A percentile compares a stretch with the other conserved stretches of the same genome.
Evolutionary conservation across 2,329 filamentous ascomycete species (phyloP).

Genomic region (Penicillium sp.): DNA sequence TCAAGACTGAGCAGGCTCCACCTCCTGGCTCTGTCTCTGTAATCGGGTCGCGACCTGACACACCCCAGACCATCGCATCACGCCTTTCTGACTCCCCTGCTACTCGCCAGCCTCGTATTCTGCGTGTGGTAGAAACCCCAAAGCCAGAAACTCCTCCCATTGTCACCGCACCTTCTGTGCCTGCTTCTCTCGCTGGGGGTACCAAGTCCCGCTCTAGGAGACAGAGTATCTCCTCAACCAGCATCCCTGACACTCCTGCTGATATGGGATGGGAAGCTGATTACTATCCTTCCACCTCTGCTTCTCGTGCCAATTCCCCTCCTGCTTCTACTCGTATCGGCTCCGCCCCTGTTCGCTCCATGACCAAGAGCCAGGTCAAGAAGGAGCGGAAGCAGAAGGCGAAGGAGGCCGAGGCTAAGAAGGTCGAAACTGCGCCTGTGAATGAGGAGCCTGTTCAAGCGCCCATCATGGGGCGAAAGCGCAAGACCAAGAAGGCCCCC

Average conservation of each 20-base stretch:
- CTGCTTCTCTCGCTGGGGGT: constrained; percentile 31
- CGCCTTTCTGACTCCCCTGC: constrained; percentile 41
- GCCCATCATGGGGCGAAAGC: constrained; percentile 63
- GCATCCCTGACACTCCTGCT: constrained; percentile 61
- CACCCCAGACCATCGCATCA: constrained; percentile 42
- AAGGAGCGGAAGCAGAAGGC: constrained; percentile 57
- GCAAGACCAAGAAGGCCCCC: constrained; percentile 54
- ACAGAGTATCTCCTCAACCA: constrained; percentile 54
- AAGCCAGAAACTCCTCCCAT: constrained; percentile 49
- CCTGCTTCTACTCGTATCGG: constrained; percentile 54
- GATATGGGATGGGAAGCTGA: constrained; percentile 60
- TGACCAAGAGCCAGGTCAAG: constrained; percentile 63
- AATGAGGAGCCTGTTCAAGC: constrained; percentile 57
- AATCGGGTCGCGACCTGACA: constrained; percentile 51
- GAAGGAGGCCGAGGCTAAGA: constrained; percentile 47
- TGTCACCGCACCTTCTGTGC: constrained; percentile 33
- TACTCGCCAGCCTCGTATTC: constrained; percentile 50
- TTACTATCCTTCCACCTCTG: constrained; percentile 58
- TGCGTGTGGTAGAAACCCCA: constrained; percentile 58
- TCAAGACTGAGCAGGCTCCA: constrained; percentile 29
- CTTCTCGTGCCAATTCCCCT: constrained; percentile 61
- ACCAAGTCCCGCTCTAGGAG: constrained; percentile 35
- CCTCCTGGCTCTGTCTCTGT: constrained; percentile 34
- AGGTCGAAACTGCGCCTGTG: constrained; percentile 38
- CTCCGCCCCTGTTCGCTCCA: constrained; percentile 58